Conservation (phyloP, 345 rosid genomes). For the Eucalyptus erythrocorys region DNA sequence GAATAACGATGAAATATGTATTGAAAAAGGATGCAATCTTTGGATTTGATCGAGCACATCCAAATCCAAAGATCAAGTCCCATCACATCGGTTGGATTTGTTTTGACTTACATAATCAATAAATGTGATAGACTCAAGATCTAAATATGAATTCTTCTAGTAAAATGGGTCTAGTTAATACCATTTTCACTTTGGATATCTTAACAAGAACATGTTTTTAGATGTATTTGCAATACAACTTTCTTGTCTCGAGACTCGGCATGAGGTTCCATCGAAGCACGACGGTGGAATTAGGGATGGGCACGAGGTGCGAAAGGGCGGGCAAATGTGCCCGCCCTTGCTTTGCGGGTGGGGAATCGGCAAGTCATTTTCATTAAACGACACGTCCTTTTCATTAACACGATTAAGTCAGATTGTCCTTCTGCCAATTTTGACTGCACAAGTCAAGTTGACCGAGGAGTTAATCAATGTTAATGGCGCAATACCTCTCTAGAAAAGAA, state of each 20-base stretch:
- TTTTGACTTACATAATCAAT: neutral
- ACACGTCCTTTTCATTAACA: neutral
- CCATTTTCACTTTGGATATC: neutral
- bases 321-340: no score
- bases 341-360: neutral
- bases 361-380: neutral
- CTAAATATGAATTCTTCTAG: neutral
- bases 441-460: neutral
- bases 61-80: neutral
- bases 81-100: neutral
- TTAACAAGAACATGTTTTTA: no score
- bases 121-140: neutral
- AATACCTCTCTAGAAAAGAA: neutral
- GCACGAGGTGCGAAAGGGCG: no score
- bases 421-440: neutral
- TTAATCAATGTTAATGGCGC: neutral
- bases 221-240: neutral
- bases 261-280: neutral
- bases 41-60: neutral
- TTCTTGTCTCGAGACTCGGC: neutral
- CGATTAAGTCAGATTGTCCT: neutral
- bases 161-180: neutral
- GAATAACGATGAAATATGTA: neutral
- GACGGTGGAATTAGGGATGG: neutral
- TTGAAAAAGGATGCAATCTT: accelerated